Evolutionary conservation across 2,329 filamentous ascomycete species (phyloP).

Genomic region (Orbilia ellipsospora): DNA sequence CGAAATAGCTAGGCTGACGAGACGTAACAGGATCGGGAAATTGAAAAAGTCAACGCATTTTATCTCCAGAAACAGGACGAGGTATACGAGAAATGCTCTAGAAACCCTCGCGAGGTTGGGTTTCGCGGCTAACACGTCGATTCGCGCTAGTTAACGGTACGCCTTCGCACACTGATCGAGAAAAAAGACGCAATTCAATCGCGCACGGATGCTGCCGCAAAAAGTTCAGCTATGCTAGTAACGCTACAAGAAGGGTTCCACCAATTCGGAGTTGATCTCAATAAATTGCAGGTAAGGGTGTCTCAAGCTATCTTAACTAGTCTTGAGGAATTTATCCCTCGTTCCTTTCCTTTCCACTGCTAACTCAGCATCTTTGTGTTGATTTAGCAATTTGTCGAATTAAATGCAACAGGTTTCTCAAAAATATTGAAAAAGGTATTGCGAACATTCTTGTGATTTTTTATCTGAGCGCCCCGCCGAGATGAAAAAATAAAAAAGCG

Average conservation of each 20-base stretch:
- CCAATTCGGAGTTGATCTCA: conserved; percentile 94
- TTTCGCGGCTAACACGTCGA: conserved; percentile 28
- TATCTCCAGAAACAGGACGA: conserved; percentile 98
- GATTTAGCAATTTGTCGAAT: conserved; percentile 89
- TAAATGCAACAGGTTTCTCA: conserved; percentile 96
- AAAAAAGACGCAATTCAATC: conserved; percentile 94
- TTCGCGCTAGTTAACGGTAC: conserved; percentile 80
- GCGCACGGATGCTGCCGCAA: conserved; percentile 78
- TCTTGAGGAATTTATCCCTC: not conserved
- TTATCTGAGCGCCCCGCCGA: conserved; percentile 23
- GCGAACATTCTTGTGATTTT: conserved; percentile 28
- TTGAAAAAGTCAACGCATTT: conserved; percentile 98
- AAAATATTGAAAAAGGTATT: conserved; percentile 95
- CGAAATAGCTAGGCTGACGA: conserved; percentile 31
- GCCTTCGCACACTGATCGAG: conserved; percentile 89
- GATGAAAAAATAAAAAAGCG: conserved; percentile 12
- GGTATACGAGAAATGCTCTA: conserved; percentile 67
- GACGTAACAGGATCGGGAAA: conserved; percentile 81
- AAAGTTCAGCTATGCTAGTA: conserved; percentile 91
- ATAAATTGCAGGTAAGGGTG: conserved; percentile 78
- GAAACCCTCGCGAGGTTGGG: conserved; percentile 8
- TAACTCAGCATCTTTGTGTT: conserved; percentile 32
- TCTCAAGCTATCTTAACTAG: conserved; percentile 56
- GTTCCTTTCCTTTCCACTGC: not conserved
- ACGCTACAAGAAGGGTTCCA: conserved; percentile 96